phyloP scores from a whole-genome alignment of 768 basidiomycete species.

The Xerocomus potaroensis region DNA sequence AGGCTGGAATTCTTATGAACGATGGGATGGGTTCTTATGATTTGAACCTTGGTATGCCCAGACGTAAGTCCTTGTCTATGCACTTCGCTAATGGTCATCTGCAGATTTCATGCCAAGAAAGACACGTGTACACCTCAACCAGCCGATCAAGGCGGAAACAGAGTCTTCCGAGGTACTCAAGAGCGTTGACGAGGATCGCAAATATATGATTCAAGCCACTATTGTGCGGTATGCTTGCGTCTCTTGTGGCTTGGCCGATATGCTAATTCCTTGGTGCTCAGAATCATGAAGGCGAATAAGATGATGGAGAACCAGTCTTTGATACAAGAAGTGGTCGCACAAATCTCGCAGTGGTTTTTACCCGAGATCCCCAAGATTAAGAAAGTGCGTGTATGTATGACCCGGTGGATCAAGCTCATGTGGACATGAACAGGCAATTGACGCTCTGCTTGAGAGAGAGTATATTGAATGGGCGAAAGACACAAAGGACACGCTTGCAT shows the following conservation, averaged over 20 bases:
- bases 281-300: constrained; percentile 95
- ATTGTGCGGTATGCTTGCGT: constrained; percentile 60
- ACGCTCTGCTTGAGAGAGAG: constrained; percentile 91
- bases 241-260: not conserved
- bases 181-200: constrained; percentile 95
- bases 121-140: constrained; percentile 86
- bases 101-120: constrained; percentile 90
- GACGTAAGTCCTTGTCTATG: not conserved
- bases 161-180: constrained; percentile 88
- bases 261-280: constrained; percentile 23
- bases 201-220: constrained; percentile 93
- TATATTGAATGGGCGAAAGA: constrained; percentile 94
- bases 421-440: constrained; percentile 67
- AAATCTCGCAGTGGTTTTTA: constrained; percentile 82
- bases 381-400: constrained; percentile 50
- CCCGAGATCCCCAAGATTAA: constrained; percentile 97
- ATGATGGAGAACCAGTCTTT: constrained; percentile 91
- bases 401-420: not conserved
- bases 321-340: constrained; percentile 86
- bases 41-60: constrained; percentile 72
- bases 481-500: constrained; percentile 65
- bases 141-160: constrained; percentile 91
- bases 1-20: constrained; percentile 85
- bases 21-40: constrained; percentile 90
- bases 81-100: not conserved